These are phyloP conservation scores for Alternaria arborescens DNA, from an alignment of 2,329 filamentous ascomycete genomes.

Conservation along the genomic window DNA sequence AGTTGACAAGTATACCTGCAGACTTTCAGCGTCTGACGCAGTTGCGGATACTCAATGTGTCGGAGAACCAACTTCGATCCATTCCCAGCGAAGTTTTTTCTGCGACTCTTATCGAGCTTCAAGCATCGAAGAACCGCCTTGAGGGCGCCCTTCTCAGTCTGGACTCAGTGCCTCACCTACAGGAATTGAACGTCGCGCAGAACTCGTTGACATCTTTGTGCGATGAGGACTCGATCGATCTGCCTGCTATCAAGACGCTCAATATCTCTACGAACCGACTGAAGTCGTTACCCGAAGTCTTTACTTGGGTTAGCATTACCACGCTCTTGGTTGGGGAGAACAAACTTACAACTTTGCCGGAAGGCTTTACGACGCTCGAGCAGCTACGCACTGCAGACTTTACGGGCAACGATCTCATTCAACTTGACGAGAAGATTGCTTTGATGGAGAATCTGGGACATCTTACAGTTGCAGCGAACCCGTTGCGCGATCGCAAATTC, in stretches of 20 bases:
- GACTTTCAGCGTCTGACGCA: constrained; percentile 71
- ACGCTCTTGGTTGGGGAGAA: constrained; percentile 85
- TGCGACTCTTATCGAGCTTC: constrained; percentile 74
- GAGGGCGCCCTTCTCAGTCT: constrained; percentile 73
- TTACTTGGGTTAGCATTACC: constrained; percentile 75
- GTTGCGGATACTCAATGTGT: constrained; percentile 79
- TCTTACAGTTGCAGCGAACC: constrained; percentile 86
- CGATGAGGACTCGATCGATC: constrained; percentile 60
- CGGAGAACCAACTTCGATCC: constrained; percentile 76
- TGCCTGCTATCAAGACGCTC: constrained; percentile 78
- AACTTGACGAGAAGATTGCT: constrained; percentile 78
- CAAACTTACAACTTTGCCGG: constrained; percentile 76
- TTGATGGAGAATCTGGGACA: constrained; percentile 79
- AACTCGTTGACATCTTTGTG: constrained; percentile 72
- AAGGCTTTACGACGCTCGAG: constrained; percentile 73
- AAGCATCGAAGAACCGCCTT: constrained; percentile 80
- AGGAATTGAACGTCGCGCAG: constrained; percentile 77
- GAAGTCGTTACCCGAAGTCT: constrained; percentile 74
- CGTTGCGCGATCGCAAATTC: constrained; percentile 86
- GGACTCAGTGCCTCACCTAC: constrained; percentile 68
- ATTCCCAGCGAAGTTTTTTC: constrained; percentile 76
- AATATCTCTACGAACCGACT: constrained; percentile 84
- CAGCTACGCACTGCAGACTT: constrained; percentile 82
- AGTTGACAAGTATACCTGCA: constrained; percentile 74
- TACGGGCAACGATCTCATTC: constrained; percentile 81